Evolutionary conservation across 768 basidiomycete genomes (phyloP).

Genomic region (Podaxis rugospora): DNA sequence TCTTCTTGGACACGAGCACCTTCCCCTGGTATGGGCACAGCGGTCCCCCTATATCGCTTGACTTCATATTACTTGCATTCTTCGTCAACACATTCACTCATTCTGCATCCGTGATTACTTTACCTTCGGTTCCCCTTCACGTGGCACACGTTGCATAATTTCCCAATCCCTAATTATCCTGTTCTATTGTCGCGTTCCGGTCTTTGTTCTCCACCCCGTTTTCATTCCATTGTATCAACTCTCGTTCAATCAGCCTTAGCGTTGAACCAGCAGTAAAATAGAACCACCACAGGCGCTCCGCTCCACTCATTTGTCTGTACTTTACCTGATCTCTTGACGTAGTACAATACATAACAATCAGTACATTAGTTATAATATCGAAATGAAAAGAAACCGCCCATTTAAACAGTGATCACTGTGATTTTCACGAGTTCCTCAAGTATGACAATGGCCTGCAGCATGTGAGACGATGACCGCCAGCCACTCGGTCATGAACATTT

Average conservation of each 20-base stretch:
- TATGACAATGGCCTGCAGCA: background rate
- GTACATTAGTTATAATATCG: background rate
- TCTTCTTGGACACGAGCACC: background rate
- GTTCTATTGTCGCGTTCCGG: background rate
- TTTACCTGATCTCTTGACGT: background rate
- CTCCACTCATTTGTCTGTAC: constrained; percentile 3
- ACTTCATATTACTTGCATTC: background rate
- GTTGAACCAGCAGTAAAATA: background rate
- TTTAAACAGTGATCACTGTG: background rate
- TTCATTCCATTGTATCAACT: background rate
- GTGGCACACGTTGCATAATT: background rate
- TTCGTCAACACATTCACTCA: background rate
- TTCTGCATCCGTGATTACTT: background rate
- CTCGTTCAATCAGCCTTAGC: background rate
- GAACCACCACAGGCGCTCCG: background rate
- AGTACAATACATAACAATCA: background rate
- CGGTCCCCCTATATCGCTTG: background rate
- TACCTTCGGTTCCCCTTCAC: background rate
- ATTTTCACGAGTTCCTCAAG: background rate
- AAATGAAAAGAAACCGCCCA: background rate
- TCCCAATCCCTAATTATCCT: background rate
- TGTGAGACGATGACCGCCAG: background rate
- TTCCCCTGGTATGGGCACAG: background rate
- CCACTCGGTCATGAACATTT: background rate
- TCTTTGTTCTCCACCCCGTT: background rate